Conservation (phyloP, 2,329 filamentous ascomycete species). For the Alternaria longipes region DNA sequence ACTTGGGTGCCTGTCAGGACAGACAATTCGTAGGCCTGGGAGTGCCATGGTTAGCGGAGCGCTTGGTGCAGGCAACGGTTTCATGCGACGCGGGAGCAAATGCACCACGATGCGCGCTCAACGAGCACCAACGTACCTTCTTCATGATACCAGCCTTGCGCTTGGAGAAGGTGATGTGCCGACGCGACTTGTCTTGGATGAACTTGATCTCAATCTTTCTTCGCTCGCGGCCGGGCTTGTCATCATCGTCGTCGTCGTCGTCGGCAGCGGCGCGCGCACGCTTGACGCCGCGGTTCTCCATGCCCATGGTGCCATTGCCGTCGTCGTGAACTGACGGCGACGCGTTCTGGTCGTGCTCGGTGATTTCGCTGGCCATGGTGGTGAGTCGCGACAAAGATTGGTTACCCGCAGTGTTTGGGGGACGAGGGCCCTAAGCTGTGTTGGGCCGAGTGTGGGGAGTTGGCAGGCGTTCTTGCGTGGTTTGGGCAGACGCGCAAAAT, state of each 20-base stretch:
- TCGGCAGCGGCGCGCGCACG: constrained; percentile 83
- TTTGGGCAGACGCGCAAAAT: constrained; percentile 39
- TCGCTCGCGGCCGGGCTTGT: constrained; percentile 96
- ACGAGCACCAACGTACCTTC: constrained; percentile 77
- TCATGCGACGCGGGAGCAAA: constrained; percentile 41
- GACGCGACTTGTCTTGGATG: constrained; percentile 99
- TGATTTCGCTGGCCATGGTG: constrained; percentile 59
- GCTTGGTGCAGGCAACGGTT: constrained; percentile 31
- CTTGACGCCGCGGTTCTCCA: constrained; percentile 82
- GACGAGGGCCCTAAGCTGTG: constrained; percentile 51
- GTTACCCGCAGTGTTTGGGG: constrained; percentile 47
- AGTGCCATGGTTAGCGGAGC: constrained; percentile 33
- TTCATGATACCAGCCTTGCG: constrained; percentile 99
- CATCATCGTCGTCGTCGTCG: constrained; percentile 96
- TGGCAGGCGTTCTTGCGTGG: constrained; percentile 21
- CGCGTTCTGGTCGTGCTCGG: constrained; percentile 61
- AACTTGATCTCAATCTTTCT: constrained; percentile 99
- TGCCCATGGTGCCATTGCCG: constrained; percentile 60
- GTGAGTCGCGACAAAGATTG: constrained; percentile 34
- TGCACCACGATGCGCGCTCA: constrained; percentile 3
- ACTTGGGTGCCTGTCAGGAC: constrained; percentile 98
- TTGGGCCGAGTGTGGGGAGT: constrained; percentile 49
- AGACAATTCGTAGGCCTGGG: constrained; percentile 94
- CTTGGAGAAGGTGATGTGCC: constrained; percentile 99
- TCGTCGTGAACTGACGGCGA: constrained; percentile 62